These are phyloP conservation scores for Saccharomyces hybrid DNA, from an alignment of 1,139 yeast species.

Conservation along the genomic window DNA sequence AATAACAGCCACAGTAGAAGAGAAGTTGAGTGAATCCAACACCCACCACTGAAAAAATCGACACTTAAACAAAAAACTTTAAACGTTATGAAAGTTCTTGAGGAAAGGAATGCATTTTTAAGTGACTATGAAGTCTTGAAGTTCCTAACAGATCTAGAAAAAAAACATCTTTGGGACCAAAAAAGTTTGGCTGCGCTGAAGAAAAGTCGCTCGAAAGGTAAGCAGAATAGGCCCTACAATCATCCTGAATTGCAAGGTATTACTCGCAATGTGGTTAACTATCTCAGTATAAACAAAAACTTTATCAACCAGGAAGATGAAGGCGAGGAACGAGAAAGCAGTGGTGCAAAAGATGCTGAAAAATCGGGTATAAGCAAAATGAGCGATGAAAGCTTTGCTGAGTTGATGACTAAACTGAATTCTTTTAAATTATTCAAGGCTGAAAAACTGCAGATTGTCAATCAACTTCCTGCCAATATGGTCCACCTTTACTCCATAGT, in stretches of 20 bases:
- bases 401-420: constrained; percentile 47
- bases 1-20: neutral
- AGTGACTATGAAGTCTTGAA: constrained; percentile 34
- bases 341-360: constrained; percentile 6
- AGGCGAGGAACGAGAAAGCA: constrained; percentile 7
- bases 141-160: constrained; percentile 28
- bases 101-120: constrained; percentile 28
- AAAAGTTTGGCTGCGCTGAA: constrained; percentile 10
- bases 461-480: constrained; percentile 69
- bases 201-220: constrained; percentile 32
- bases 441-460: constrained; percentile 78
- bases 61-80: neutral
- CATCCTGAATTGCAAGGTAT: constrained; percentile 54
- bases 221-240: constrained; percentile 28
- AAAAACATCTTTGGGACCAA: constrained; percentile 36
- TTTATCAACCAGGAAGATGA: constrained; percentile 18
- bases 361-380: constrained; percentile 20
- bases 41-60: neutral
- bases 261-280: constrained; percentile 48
- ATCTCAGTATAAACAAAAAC: constrained; percentile 31
- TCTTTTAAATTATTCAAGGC: constrained; percentile 62
- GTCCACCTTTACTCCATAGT: constrained; percentile 73
- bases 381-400: constrained; percentile 41
- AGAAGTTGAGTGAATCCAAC: neutral
- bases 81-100: constrained; percentile 26